Conservation (phyloP, 441 rosid species). For the Erysimum cheiri region DNA sequence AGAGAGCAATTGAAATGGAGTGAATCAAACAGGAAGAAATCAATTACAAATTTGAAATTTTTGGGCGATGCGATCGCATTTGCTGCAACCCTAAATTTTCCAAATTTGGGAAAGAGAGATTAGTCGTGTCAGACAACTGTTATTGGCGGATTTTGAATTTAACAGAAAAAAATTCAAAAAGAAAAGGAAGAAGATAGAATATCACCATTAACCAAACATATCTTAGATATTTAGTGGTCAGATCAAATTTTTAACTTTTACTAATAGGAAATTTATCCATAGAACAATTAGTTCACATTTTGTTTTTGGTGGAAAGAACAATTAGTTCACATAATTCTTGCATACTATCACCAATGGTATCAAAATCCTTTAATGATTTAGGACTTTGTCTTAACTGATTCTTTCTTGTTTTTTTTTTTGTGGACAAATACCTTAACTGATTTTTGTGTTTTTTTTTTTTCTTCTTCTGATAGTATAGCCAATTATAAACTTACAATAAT, state of each 20-base stretch:
- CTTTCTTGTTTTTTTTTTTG: no score
- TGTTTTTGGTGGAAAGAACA: no score
- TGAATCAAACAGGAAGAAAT: conserved; percentile 1
- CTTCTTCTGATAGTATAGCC: not conserved
- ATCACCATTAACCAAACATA: not conserved
- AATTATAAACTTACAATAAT: not conserved
- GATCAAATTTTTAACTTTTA: no score
- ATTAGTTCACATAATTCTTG: no score
- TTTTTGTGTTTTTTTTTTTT: not conserved
- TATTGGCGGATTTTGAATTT: conserved; percentile 23
- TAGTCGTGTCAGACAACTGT: not conserved
- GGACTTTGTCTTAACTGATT: no score
- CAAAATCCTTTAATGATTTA: no score
- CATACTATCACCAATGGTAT: no score
- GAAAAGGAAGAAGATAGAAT: not conserved
- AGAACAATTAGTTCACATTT: no score
- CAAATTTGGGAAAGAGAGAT: conserved; percentile 25
- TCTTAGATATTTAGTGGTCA: no score
- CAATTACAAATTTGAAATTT: not conserved
- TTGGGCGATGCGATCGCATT: not conserved
- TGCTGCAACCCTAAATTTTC: conserved; percentile 26
- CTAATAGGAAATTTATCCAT: no score
- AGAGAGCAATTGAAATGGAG: conserved; percentile 3
- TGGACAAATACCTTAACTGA: not conserved
- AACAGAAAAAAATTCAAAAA: conserved; percentile 8